Percentiles rank a stretch among this genome's conserved stretches.
These are phyloP conservation scores for Salmacisia buchloeana DNA, from an alignment of 1,284 basidiomycete genomes.

Conservation along the genomic window DNA sequence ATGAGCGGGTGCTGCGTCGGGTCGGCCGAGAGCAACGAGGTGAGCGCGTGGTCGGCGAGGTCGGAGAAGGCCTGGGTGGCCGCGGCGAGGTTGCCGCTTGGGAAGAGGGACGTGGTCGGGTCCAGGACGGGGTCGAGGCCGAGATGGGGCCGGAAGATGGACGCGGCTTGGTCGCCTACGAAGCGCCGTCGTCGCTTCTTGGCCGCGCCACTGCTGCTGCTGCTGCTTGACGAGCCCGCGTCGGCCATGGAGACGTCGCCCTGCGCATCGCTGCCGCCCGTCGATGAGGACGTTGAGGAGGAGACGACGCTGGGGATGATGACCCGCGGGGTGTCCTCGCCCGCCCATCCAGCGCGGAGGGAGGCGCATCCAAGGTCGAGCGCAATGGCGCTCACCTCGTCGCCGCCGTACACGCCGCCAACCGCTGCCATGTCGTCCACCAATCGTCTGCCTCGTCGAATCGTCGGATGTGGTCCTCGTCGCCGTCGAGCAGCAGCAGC, in stretches of 20 bases:
- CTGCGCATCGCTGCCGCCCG: constrained; percentile 16
- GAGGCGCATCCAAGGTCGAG: constrained; percentile 88
- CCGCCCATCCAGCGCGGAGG: constrained; percentile 79
- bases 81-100: constrained; percentile 55
- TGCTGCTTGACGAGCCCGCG: constrained; percentile 13
- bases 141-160: constrained; percentile 6
- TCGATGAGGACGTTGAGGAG: neutral
- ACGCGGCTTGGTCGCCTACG: neutral
- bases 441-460: too few relatives aligned
- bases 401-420: constrained; percentile 53
- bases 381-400: constrained; percentile 91
- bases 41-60: constrained; percentile 25
- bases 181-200: constrained; percentile 2
- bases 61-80: constrained; percentile 24
- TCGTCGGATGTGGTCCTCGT: too few relatives aligned
- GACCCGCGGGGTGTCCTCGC: constrained; percentile 90
- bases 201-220: neutral
- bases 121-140: constrained; percentile 67
- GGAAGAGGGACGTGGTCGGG: constrained; percentile 69
- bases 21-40: constrained; percentile 24
- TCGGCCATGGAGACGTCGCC: constrained; percentile 10
- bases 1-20: constrained; percentile 79
- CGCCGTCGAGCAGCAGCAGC: too few relatives aligned
- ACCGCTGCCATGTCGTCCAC: constrained; percentile 22
- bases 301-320: constrained; percentile 67